Evolutionary conservation across 1,139 yeast genomes (phyloP), one percentile per base, ranked within the genome.

Genomic region (Suhomyces atakaporum): DNA sequence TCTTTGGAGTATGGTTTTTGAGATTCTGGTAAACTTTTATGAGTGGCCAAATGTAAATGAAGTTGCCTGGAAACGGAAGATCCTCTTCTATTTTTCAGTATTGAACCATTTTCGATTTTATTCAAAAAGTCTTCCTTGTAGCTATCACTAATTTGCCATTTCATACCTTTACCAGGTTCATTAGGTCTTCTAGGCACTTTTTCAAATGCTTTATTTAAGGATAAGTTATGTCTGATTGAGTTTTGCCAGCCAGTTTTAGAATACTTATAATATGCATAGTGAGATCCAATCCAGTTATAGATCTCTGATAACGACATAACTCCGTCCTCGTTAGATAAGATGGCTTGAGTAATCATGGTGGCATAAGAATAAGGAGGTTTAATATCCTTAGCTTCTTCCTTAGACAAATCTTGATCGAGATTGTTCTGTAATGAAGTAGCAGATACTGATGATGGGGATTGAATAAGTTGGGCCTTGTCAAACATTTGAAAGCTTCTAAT

Each of bases 111-210:
- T 45, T 77, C 79, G 60, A 90, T 81, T 63, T 88, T 86, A 48
- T 73, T 78, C 56, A 89, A 66, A 51, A 89, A 90, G 47, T 94
- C 98, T 35, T 81, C 82, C 53, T 85, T 84, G 57, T 85, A 89
- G 31, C 82, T 71, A 29, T 86, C 94, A 47, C 89, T 81, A 41
- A 92, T 90, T 63, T 89, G 95, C 99, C 99, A 92, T 63, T 92
- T 92, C 95, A 92, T 92, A 45, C 98, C 98, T 61, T 92, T 92
- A 20, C 99, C 98, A 0, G 98, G 97, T 62, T 92, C 97, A 59
- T 88, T 85, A 13, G 95, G 92, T 58, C 87, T 79, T 54, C 98
- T 75, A 16, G 98, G 96, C 16, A 90, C 97, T 63, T 92, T 92
- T 56, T 90, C 97, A 54, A 86, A 86, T 7, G 95, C 92, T 58